A percentile compares a stretch with the other conserved stretches of the same genome.
These are phyloP conservation scores for Knoxdaviesia capensis DNA, from an alignment of 2,329 filamentous ascomycete genomes.

Conservation along the genomic window DNA sequence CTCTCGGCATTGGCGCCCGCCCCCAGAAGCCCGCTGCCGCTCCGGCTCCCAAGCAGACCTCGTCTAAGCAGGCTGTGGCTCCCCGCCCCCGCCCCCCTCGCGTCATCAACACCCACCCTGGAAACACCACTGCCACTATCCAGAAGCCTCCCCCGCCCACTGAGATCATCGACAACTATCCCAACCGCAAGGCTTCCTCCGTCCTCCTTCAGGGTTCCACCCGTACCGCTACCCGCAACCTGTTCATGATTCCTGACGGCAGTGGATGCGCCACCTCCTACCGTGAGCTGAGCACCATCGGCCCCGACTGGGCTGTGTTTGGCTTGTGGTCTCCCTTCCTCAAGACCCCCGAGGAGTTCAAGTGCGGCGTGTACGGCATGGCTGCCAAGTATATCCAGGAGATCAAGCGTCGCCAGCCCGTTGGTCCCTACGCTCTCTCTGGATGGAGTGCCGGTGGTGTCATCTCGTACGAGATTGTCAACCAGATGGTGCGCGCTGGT, in stretches of 20 bases:
- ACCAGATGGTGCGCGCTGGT: conserved; percentile 34
- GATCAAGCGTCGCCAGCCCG: conserved; percentile 49
- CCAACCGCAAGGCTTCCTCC: conserved; percentile 27
- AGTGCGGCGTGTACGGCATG: conserved; percentile 33
- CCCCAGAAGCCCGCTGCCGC: conserved; percentile 12
- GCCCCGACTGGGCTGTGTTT: conserved; percentile 26
- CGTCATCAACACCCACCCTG: conserved; percentile 10
- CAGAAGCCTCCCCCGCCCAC: conserved; percentile 17
- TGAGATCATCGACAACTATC: conserved; percentile 20
- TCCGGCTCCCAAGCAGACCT: conserved; percentile 9
- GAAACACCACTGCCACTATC: conserved; percentile 27
- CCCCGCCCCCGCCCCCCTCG: conserved; percentile 7
- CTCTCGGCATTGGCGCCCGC: conserved; percentile 30
- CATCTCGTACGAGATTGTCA: conserved; percentile 46
- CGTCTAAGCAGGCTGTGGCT: conserved; percentile 4
- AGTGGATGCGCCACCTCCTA: conserved; percentile 47
- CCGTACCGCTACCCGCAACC: conserved; percentile 22
- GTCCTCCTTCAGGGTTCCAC: conserved; percentile 29
- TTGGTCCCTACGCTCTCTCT: conserved; percentile 45
- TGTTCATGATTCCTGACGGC: conserved; percentile 35
- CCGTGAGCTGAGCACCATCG: conserved; percentile 16
- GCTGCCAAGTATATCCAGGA: conserved; percentile 33
- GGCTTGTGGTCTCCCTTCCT: conserved; percentile 42
- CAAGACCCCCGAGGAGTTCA: conserved; percentile 36
- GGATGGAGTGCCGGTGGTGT: conserved; percentile 67